phyloP scores from a whole-genome alignment of 306 rosid species.

The Cucumis melo region DNA sequence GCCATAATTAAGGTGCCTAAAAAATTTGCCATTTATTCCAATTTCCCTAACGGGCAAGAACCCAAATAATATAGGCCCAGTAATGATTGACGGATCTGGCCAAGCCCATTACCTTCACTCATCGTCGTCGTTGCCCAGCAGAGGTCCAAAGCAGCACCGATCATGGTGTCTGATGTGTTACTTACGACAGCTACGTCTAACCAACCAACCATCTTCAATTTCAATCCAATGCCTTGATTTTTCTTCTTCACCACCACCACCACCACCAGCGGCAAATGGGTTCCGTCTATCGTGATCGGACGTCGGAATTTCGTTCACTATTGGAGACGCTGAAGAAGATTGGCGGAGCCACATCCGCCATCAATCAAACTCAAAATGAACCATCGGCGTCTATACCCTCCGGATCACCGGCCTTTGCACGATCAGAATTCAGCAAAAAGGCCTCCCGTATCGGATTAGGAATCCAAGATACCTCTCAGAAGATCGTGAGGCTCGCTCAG shows the following conservation, averaged over 20 bases:
- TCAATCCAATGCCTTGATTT: neutral
- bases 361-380: conserved; percentile 21
- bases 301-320: conserved; percentile 71
- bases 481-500: conserved; percentile 55
- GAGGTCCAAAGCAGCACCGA: neutral
- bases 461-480: conserved; percentile 68
- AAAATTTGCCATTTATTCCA: too few relatives aligned
- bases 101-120: neutral
- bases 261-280: conserved; percentile 35
- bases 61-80: neutral
- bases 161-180: neutral
- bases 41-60: too few relatives aligned
- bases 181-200: neutral
- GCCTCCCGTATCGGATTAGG: conserved; percentile 75
- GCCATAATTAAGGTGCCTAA: too few relatives aligned
- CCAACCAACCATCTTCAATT: neutral
- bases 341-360: conserved; percentile 28
- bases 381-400: conserved; percentile 26
- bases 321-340: conserved; percentile 55
- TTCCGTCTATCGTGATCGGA: conserved; percentile 67
- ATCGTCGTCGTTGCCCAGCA: neutral
- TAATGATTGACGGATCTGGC: neutral
- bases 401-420: conserved; percentile 7
- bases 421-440: conserved; percentile 75
- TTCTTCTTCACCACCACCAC: neutral